Percentiles rank a stretch among this genome's conserved stretches.
Evolutionary conservation across 495 filamentous ascomycete genomes (phyloP).

Genomic region (Lindgomyces ingoldianus): DNA sequence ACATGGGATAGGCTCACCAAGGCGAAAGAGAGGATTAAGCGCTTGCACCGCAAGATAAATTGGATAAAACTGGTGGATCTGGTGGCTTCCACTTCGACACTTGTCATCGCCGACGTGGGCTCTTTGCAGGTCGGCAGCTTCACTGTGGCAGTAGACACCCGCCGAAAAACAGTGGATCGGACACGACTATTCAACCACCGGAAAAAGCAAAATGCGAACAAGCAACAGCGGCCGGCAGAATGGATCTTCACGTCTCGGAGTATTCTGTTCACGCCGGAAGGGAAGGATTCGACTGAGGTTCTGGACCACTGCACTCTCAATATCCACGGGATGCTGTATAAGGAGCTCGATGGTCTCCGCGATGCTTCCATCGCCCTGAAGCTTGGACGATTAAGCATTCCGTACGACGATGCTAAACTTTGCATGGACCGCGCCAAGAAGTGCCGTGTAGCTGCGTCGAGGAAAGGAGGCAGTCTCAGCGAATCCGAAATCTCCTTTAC

Average conservation of each 20-base stretch:
- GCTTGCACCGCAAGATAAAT: slow-evolving; percentile 78
- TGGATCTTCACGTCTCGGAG: slow-evolving; percentile 88
- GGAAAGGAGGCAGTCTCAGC: slow-evolving; percentile 28
- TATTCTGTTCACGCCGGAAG: slow-evolving; percentile 82
- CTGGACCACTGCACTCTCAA: slow-evolving; percentile 86
- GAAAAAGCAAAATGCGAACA: slow-evolving; percentile 64
- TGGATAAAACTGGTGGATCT: slow-evolving; percentile 92
- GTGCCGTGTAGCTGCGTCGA: slow-evolving; percentile 42
- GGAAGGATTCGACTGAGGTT: slow-evolving; percentile 81
- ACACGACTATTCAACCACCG: slow-evolving; percentile 87
- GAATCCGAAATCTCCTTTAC: slow-evolving; percentile 63
- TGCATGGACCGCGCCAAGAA: slow-evolving; percentile 58
- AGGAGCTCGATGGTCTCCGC: slow-evolving; percentile 79
- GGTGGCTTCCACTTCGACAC: slow-evolving; percentile 74
- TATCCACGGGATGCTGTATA: slow-evolving; percentile 89
- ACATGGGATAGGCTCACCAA: slow-evolving; percentile 76
- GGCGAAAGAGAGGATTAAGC: slow-evolving; percentile 81
- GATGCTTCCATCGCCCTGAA: slow-evolving; percentile 90
- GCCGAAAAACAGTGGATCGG: slow-evolving; percentile 86
- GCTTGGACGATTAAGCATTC: slow-evolving; percentile 83
- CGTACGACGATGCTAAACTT: slow-evolving; percentile 79
- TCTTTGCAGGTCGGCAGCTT: slow-evolving; percentile 80
- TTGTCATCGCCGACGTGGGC: slow-evolving; percentile 77
- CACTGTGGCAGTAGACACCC: slow-evolving; percentile 83
- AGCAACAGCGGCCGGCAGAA: slow-evolving; percentile 77